Evolutionary conservation across 169 alveolate species (phyloP), one percentile per base, ranked within the genome.

Genomic region (Eimeria maxima): DNA sequence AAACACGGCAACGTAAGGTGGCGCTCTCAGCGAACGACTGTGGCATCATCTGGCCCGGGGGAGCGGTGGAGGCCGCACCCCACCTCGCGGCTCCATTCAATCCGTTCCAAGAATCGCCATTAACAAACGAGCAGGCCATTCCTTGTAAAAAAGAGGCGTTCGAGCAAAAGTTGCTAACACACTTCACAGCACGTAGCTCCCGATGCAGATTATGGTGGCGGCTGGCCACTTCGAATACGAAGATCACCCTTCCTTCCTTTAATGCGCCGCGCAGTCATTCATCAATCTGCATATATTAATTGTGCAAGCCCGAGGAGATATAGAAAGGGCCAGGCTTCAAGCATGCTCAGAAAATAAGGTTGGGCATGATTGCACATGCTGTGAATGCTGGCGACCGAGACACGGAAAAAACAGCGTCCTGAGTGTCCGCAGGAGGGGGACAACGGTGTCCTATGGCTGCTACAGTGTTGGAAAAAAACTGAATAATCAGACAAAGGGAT

Each of bases 91-190:
- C 47, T 6, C 4, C 33, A 33, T 50, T 63, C 55, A 55, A 55
- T 18, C 55, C 38, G 53, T 27, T 29, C 83, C 65, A 42, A 38
- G 69, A 47, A 81, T 42, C 67, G 63, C 45, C 83, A 44, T 87
- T 50, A 44, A 87, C 94, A 22, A 87, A 65, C 69, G 83, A 55
- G 67, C 83, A 45, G 67, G 83, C 81, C 94, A 87, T 87, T 42
- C 81, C 83, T 65, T 60, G n/a, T n/a, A 42, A 11, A 42, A 8
- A 27, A 65, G 8, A 44, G 22, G n/a, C 5, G 4, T 4, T 11
- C 29, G 16, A 10, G 22, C 47, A 45, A 24, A 2, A 24, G 67
- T 20, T 42, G 29, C 81, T 60, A 47, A 44, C n/a, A 42, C 69
- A 42, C 65, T 71, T 65, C 83, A 27, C 94, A 65, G 29, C 83